phyloP scores from a whole-genome alignment of 1,139 yeast genomes.

The Taphrina pruni region DNA sequence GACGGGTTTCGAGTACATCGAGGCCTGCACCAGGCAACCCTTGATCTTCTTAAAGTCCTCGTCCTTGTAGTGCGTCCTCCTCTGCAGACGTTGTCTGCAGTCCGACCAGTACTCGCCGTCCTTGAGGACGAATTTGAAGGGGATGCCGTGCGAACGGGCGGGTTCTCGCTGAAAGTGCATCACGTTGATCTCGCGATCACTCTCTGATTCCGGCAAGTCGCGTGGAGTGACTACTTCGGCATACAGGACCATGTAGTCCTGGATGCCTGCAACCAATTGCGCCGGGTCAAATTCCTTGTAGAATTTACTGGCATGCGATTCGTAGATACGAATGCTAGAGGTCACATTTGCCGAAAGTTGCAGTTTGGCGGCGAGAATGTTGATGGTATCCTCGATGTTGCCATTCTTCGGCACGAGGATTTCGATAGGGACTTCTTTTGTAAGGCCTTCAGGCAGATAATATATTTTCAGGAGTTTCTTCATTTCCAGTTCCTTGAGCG shows the following conservation, averaged over 20 bases:
- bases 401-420: conserved; percentile 70
- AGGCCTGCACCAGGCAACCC: conserved; percentile 56
- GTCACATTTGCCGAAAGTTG: conserved; percentile 60
- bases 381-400: conserved; percentile 63
- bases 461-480: conserved; percentile 63
- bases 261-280: conserved; percentile 48
- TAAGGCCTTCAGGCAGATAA: conserved; percentile 52
- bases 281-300: conserved; percentile 47
- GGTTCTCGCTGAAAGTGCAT: conserved; percentile 80
- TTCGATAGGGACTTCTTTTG: conserved; percentile 66
- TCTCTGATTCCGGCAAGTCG: conserved; percentile 49
- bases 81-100: conserved; percentile 73
- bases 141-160: conserved; percentile 79
- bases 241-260: conserved; percentile 48
- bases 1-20: conserved; percentile 57
- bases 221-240: conserved; percentile 51
- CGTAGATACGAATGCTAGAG: conserved; percentile 65
- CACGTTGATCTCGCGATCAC: conserved; percentile 57
- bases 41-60: conserved; percentile 78
- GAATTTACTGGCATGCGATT: conserved; percentile 53
- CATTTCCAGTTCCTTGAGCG: conserved; percentile 76
- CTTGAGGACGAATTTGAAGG: conserved; percentile 72
- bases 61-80: conserved; percentile 71
- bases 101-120: conserved; percentile 68
- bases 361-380: conserved; percentile 63